Conservation (phyloP, 208 protist genomes). For the Angomonas ambiguus region DNA sequence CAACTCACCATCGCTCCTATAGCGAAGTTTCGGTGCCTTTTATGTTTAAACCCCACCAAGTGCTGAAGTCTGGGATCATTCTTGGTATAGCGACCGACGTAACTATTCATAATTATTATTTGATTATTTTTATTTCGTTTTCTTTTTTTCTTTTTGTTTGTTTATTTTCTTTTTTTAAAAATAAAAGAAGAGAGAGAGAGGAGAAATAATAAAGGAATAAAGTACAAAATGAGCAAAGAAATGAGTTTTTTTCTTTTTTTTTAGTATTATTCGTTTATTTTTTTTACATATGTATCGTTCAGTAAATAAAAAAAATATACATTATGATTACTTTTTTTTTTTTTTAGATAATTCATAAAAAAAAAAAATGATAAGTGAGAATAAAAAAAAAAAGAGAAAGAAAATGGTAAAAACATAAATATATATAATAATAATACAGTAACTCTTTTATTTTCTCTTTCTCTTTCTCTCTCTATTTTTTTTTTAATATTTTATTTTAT, state of each 20-base stretch:
- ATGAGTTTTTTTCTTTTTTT: conserved; percentile 1
- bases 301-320: not conserved
- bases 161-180: not conserved
- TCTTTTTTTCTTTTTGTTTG: not conserved
- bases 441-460: not conserved
- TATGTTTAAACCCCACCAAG: conserved; percentile 48
- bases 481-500: not conserved
- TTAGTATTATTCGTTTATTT: not conserved
- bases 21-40: conserved; percentile 40
- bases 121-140: not conserved
- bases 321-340: conserved; percentile 1
- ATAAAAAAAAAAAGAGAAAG: conserved; percentile 3
- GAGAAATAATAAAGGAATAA: not conserved
- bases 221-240: not conserved
- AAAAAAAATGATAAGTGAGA: conserved; percentile 2
- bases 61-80: conserved; percentile 24
- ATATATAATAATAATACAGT: not conserved
- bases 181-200: not conserved
- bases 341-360: conserved; percentile 4
- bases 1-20: conserved; percentile 25
- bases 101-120: conserved; percentile 44
- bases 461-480: conserved; percentile 9
- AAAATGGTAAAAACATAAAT: conserved; percentile 7
- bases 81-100: conserved; percentile 40
- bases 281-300: not conserved